A percentile compares a stretch with the other conserved stretches of the same genome.
Evolutionary conservation across 2,329 filamentous ascomycete genomes (phyloP).

Genomic region (Rutstroemia sp.): DNA sequence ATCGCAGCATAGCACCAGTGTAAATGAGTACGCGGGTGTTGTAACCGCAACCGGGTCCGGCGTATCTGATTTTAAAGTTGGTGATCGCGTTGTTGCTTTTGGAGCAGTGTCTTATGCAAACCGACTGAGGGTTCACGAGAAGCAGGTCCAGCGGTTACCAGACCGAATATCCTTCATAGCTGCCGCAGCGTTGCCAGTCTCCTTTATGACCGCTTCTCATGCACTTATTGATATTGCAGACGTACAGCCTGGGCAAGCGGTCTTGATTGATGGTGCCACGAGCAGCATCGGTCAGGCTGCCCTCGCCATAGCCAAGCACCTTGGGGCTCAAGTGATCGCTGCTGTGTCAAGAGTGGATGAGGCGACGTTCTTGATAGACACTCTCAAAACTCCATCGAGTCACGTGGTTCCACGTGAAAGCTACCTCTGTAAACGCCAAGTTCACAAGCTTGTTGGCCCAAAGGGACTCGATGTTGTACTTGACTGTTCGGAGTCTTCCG

Average conservation of each 20-base stretch:
- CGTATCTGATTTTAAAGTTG: constrained; percentile 20
- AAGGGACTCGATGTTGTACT: not conserved
- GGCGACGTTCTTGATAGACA: constrained; percentile 17
- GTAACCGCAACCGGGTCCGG: constrained; percentile 26
- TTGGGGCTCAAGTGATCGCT: constrained; percentile 23
- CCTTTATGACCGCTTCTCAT: constrained; percentile 23
- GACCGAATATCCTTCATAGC: constrained; percentile 17
- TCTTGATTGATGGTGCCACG: constrained; percentile 31
- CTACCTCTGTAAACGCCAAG: not conserved
- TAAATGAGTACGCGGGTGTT: constrained; percentile 30
- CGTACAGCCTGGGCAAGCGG: constrained; percentile 20
- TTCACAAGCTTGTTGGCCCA: no score
- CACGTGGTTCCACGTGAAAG: not conserved
- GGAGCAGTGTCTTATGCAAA: constrained; percentile 21
- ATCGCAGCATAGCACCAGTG: not conserved
- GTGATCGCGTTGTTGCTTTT: constrained; percentile 27
- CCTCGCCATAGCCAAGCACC: constrained; percentile 25
- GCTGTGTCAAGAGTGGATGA: constrained; percentile 19
- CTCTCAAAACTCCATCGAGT: not conserved
- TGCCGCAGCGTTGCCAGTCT: constrained; percentile 20
- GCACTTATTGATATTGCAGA: constrained; percentile 20
- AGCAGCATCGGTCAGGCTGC: constrained; percentile 31
- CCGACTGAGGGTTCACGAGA: constrained; percentile 17
- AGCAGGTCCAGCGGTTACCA: constrained; percentile 14
- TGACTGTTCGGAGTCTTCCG: no score